Evolutionary conservation across 768 basidiomycete species (phyloP), one percentile per base, ranked within the genome.

Genomic region (Termitomyces sp.): DNA sequence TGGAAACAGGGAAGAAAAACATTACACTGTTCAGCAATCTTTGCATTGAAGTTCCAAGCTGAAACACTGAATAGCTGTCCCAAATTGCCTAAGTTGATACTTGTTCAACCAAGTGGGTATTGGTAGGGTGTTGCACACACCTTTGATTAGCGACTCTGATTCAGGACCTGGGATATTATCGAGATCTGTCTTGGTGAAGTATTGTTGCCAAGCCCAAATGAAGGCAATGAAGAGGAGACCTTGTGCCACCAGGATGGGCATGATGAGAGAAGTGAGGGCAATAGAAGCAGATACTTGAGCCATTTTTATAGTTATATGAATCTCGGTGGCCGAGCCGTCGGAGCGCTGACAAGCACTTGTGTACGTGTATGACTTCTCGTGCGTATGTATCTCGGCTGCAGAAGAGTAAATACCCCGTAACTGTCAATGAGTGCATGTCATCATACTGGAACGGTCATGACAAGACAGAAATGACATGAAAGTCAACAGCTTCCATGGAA

Each of bases 1-100:
- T 15, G 36, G 12, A 7, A 24, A n/a, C 12, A 59, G n/a, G 20
- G 36, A 57, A 48, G 7, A 28, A 20, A 33, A 22, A 28, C 20
- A 69, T 64, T 61, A 75, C 77, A 82, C 35, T 67, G 73, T 50
- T 68, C 56, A 7, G 71, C 64, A 33, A 80, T 67, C 13, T 68
- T 64, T 16, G 67, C 59, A 59, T 81, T 76, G 59, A 74, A 81
- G 6, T 68, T 69, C 77, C 75, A 44, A 79, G 32, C 33, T 8
- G 51, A 52, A 52, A 22, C 11, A 7, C 35, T 52, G 51, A 52
- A 38, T 35, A 52, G 9, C 15, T 52, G 51, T 11, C 33, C 35
- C 1, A 52, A 71, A 28, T 55, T 55, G 24, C 44, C 44, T 57
- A 16, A 3, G 7, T 48, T 48, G 46, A 22, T 3, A 16, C 7